Evolutionary conservation across 2,329 filamentous ascomycete genomes (phyloP), one percentile per base, ranked within the genome.

Genomic region (Exserohilum turcica): DNA sequence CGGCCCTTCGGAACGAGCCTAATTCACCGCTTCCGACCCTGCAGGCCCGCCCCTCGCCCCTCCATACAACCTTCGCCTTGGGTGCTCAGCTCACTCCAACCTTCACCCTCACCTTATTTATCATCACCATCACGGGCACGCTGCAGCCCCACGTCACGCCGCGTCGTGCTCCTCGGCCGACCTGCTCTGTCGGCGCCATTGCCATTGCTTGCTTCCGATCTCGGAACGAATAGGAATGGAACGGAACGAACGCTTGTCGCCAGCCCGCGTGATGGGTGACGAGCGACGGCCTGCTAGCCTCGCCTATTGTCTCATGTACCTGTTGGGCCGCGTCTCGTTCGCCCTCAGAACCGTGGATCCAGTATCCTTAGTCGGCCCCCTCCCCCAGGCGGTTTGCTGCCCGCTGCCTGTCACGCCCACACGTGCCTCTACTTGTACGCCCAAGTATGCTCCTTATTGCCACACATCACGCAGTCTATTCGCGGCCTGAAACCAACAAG

Each of bases 1-100:
- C 56, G 57, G 31, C 37, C 52, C 29, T 28, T 59, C 57, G 57
- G 59, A 56, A 57, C 48, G 49, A 55, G 53, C 56, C 50, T 57
- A 54, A 53, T 52, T 66, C 61, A 58, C 63, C 63, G 40, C 43
- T 54, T 51, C 46, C 51, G 43, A 48, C 27, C 51, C 39, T 43
- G 50, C 51, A 43, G 31, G n/a, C n/a, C n/a, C n/a, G n/a, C n/a
- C n/a, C n/a, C 18, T 38, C 42, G 33, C 40, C 37, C 24, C 43
- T 40, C 37, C 13, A 43, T 52, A 32, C 36, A 45, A 31, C 40
- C 31, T 39, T 52, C 36, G 29, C 46, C 32, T 37, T 43, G 35
- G 36, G n/a, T n/a, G n/a, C n/a, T n/a, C n/a, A n/a, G n/a, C n/a
- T n/a, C n/a, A n/a, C n/a, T n/a, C n/a, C n/a, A n/a, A n/a, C n/a